Conservation (phyloP, 176 grass and related monocot species). For the Aegilops sharonensis region DNA sequence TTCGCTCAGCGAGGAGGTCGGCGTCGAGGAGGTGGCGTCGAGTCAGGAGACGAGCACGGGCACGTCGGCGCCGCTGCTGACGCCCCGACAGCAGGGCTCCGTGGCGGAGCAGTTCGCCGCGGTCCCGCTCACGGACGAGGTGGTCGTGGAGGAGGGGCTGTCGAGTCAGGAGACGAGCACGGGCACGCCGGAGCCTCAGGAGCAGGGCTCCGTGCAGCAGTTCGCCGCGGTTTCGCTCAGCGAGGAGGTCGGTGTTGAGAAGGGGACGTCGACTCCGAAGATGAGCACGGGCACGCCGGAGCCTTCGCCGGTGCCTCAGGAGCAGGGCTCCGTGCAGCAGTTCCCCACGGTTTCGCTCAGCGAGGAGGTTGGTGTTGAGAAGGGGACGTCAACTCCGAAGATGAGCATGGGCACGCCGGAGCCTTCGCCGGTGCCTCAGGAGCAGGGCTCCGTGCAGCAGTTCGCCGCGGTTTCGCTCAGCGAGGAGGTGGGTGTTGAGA, state of each 20-base stretch:
- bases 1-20: conserved; percentile 13
- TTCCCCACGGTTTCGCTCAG: conserved; percentile 18
- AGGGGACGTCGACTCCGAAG: conserved; percentile 16
- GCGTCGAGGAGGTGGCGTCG: not conserved
- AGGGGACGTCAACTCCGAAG: conserved; percentile 16
- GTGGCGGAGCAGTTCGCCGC: conserved; percentile 4
- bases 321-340: conserved; percentile 14
- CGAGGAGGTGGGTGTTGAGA: conserved; percentile 19
- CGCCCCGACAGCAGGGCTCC: not conserved
- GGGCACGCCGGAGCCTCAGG: not conserved
- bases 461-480: conserved; percentile 17
- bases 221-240: conserved; percentile 21
- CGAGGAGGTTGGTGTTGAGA: conserved; percentile 18
- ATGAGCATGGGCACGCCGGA: conserved; percentile 10
- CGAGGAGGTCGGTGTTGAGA: conserved; percentile 17
- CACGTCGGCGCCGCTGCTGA: not conserved
- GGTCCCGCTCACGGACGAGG: conserved; percentile 19
- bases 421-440: conserved; percentile 2
- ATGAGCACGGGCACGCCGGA: conserved; percentile 6
- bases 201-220: conserved; percentile 12
- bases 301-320: conserved; percentile 3
- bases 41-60: conserved; percentile 29
- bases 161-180: conserved; percentile 6
- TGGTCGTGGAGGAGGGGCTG: not conserved
- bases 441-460: conserved; percentile 16